Evolutionary conservation across 805 yeast species (phyloP), one percentile per base, ranked within the genome.

Genomic region (Cyberlindnera galapagoensis): DNA sequence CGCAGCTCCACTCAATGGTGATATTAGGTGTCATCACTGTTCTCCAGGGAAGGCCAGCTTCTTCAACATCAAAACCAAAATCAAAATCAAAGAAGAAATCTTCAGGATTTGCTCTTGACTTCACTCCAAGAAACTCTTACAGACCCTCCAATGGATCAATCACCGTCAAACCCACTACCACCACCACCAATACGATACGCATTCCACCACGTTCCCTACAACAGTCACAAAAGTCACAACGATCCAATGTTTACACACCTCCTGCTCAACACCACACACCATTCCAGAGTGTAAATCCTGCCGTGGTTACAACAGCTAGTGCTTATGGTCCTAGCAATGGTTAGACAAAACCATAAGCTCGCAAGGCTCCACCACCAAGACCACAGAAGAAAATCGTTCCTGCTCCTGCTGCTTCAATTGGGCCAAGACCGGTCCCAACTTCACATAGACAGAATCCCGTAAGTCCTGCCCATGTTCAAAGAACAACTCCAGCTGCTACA

Each of bases 21-120:
- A 92, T 55, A 38, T 62, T 9, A 4, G 83, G 94, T 41, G 75
- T 84, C 0, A 88, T 92, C 18, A 76, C 74, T 24, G 95, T 86
- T 12, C 74, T 76, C 28, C 71, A 71, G 27, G 98, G 98, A 11
- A 65, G 73, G 40, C 87, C 95, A 6, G 77, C 84, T 0, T 71
- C 64, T 37, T 71, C 92, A 9, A 62, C 52, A 12, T 80, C 87
- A 14, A 79, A 76, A 21, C 75, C 77, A 47, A 75, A 80, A n/a
- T n/a, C n/a, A n/a, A n/a, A n/a, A 45, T 97, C 97, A 19, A 74
- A 75, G 53, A 76, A 75, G n/a, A 59, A 56, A 21, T 47, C 44
- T 11, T 28, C 46, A 8, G 41, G 40, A 16, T 44, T 39, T 14
- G 46, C 48, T 2, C 43, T 54, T 10, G 57, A 52, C 24, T 49